A percentile compares a stretch with the other conserved stretches of the same genome.
phyloP scores from a whole-genome alignment of 2,329 filamentous ascomycete species.

The Tolypocladium endophyticum region DNA sequence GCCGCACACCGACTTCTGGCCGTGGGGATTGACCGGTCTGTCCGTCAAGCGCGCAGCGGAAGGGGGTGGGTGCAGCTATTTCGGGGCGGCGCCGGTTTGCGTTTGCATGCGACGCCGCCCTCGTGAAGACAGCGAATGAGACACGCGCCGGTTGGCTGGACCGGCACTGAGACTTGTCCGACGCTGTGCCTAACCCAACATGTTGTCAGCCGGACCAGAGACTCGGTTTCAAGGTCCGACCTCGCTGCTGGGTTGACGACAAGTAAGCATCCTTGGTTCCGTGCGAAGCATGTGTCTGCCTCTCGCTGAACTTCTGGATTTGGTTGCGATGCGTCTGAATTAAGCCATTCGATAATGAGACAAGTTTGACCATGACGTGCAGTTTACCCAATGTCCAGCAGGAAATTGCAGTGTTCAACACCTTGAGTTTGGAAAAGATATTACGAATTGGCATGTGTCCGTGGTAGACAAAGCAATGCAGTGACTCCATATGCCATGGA shows the following conservation, averaged over 20 bases:
- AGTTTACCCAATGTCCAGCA: too few relatives aligned
- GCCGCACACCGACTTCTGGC: not conserved
- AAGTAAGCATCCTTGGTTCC: not conserved
- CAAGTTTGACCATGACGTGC: too few relatives aligned
- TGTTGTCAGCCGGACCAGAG: not conserved
- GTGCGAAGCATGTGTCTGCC: not conserved
- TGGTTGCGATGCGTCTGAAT: not conserved
- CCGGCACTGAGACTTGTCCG: not conserved
- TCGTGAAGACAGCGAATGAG: constrained; percentile 1
- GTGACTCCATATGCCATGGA: not conserved
- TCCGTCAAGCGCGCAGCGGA: not conserved
- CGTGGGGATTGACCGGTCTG: not conserved
- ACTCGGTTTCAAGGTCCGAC: not conserved
- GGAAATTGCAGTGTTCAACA: too few relatives aligned
- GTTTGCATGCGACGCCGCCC: not conserved
- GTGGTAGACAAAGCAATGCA: not conserved
- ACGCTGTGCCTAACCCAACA: not conserved
- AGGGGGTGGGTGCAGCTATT: not conserved
- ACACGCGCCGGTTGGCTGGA: not conserved
- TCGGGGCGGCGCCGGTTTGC: not conserved
- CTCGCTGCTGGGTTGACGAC: not conserved
- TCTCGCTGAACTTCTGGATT: not conserved
- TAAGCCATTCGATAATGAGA: not conserved
- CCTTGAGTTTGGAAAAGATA: not conserved
- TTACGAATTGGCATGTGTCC: not conserved